A percentile compares a stretch with the other conserved stretches of the same genome.
phyloP scores from a whole-genome alignment of 108 stramenopile species.

The Skeletonema costatum region DNA sequence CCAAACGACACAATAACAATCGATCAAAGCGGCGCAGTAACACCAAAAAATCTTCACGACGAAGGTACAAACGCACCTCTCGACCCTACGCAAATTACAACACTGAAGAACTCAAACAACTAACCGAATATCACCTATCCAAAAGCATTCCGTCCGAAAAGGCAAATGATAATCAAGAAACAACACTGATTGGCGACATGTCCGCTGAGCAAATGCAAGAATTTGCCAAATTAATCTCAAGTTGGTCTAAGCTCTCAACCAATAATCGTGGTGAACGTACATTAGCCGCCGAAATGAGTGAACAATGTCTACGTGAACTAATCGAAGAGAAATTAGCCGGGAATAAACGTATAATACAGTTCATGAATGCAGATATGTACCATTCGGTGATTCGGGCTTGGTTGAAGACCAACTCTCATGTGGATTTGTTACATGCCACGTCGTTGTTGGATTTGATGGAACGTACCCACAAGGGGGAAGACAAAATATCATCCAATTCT shows the following conservation, averaged over 20 bases:
- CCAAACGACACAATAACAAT: not conserved
- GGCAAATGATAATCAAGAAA: not conserved
- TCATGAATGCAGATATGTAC: slow-evolving; percentile 27
- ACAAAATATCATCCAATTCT: slow-evolving; percentile 2
- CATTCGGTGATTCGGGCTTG: slow-evolving; percentile 31
- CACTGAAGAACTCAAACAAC: slow-evolving; percentile 1
- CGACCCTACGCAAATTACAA: not conserved
- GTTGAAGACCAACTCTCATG: slow-evolving; percentile 12
- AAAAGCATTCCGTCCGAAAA: slow-evolving; percentile 7
- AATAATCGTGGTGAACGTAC: not conserved
- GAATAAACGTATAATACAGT: not conserved
- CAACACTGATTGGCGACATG: not conserved
- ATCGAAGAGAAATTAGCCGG: slow-evolving; percentile 19
- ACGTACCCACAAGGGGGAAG: slow-evolving; percentile 3
- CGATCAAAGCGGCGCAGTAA: not conserved
- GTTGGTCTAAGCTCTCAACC: slow-evolving; percentile 24
- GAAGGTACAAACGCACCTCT: not conserved
- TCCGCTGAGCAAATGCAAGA: slow-evolving; percentile 24
- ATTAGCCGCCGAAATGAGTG: slow-evolving; percentile 39
- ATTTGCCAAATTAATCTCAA: slow-evolving; percentile 13
- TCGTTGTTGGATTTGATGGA: slow-evolving; percentile 33
- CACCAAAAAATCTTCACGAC: not conserved
- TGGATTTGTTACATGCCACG: slow-evolving; percentile 18
- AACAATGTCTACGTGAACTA: slow-evolving; percentile 29
- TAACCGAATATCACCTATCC: slow-evolving; percentile 1